Evolutionary conservation across 208 protist species (phyloP), one percentile per base, ranked within the genome.

Genomic region (Trypanosoma congolense): DNA sequence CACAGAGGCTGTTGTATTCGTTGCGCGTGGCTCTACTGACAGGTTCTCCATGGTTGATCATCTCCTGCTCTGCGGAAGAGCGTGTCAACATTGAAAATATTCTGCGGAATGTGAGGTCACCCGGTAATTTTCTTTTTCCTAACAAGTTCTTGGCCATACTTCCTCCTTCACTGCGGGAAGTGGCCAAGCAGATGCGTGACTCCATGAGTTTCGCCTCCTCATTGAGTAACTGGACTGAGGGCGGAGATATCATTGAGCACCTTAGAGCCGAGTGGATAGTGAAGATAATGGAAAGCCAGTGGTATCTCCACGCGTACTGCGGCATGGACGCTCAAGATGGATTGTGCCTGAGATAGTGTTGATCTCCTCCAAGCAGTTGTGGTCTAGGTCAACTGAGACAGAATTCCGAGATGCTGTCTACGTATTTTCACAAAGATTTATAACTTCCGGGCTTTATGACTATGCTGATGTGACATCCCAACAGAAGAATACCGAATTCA

Each of bases 11-110:
- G 10, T 26, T 79, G 25, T 51, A 77, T 4, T 77, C 65, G 22
- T 56, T 76, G 18, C 79, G 80, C 29, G 62, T 69, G 41, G 79
- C 80, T 8, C 65, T 91, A 0, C 43, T 91, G 12, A 75, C 51
- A 8, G 83, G 83, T 14, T 49, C 83, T 18, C 79, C 77, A 46
- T 83, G 75, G 76, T n/a, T 91, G 25, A 50, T 91, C 14, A 48
- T 87, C 33, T 53, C 66, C 9, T 70, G 71, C 10, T 21, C 21
- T 38, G 41, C 42, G 2, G 52, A 30, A 28, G 73, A 79, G 50
- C 57, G 67, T 2, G 44, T 45, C 10, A 30, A 42, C 14, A 40
- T 40, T 26, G 54, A 59, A 18, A 2, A 42, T 9, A 51, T 59
- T 24, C 41, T 71, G 10, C 28, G n/a, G 50, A 14, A 43, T 5